These are phyloP conservation scores for Kwoniella shandongensis DNA, from an alignment of 768 basidiomycete genomes.

Conservation along the genomic window DNA sequence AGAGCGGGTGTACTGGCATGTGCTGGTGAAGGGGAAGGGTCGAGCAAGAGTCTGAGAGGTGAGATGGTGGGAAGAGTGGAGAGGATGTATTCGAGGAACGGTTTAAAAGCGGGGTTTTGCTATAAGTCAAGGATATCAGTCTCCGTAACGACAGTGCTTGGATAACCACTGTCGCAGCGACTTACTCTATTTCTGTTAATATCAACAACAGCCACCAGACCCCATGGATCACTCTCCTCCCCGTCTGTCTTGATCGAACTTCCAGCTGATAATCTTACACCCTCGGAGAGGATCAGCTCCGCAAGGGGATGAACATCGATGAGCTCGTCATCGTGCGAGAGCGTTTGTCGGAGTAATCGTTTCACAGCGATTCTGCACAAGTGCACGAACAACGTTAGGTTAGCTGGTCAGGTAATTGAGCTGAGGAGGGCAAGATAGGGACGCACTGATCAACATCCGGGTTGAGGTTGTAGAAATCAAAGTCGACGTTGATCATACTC, in stretches of 20 bases:
- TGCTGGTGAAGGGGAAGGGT: conserved; percentile 51
- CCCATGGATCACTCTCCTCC: conserved; percentile 84
- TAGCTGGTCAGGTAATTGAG: background rate
- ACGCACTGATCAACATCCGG: conserved; percentile 74
- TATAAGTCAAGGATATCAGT: conserved; percentile 44
- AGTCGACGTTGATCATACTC: conserved; percentile 78
- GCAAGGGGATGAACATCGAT: conserved; percentile 73
- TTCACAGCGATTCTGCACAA: conserved; percentile 58
- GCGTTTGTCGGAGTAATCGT: conserved; percentile 57
- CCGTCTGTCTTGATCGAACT: conserved; percentile 92
- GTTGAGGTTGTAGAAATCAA: conserved; percentile 90
- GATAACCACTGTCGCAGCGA: background rate
- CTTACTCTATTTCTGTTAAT: conserved; percentile 66
- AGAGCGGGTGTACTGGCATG: conserved; percentile 68
- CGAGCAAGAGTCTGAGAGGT: conserved; percentile 62
- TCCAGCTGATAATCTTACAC: conserved; percentile 61
- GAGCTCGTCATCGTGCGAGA: conserved; percentile 76
- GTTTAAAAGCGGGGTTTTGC: conserved; percentile 70
- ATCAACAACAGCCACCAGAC: conserved; percentile 79
- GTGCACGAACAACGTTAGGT: no score
- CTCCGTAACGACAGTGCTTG: background rate
- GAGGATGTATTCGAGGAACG: conserved; percentile 69
- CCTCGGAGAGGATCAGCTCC: conserved; percentile 72
- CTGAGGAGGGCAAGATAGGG: background rate
- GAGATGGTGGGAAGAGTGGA: conserved; percentile 60